Conservation (phyloP, 108 stramenopile genomes). For the Conticribra weissflogii region DNA sequence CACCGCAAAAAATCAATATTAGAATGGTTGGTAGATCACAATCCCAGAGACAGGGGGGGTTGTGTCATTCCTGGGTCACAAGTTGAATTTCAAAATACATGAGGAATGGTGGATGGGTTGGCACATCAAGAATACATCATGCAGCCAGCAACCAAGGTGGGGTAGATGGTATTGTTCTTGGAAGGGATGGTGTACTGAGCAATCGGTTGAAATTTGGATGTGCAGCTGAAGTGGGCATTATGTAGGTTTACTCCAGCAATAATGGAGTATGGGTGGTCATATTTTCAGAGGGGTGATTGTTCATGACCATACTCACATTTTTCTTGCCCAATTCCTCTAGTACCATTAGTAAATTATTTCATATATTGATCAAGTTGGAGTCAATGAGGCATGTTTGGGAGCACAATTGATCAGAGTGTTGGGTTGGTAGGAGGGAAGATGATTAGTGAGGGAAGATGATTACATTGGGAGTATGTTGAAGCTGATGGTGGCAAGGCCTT, state of each 20-base stretch:
- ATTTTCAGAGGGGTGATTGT: slow-evolving; percentile 76
- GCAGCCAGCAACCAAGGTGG: slow-evolving; percentile 89
- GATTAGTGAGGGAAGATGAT: no score
- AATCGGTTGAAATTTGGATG: slow-evolving; percentile 70
- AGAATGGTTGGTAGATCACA: slow-evolving; percentile 87
- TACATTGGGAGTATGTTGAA: slow-evolving; percentile 7
- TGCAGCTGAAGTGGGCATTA: slow-evolving; percentile 75
- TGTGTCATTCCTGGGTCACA: slow-evolving; percentile 94
- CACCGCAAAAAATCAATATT: no score
- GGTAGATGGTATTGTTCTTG: slow-evolving; percentile 89
- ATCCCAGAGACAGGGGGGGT: slow-evolving; percentile 86
- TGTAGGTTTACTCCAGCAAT: slow-evolving; percentile 88
- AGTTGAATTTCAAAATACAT: slow-evolving; percentile 89
- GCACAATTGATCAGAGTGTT: slow-evolving; percentile 7
- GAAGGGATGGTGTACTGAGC: slow-evolving; percentile 94
- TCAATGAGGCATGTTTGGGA: slow-evolving; percentile 13
- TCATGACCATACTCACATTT: slow-evolving; percentile 3
- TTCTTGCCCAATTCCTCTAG: slow-evolving; percentile 14
- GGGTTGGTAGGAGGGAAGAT: slow-evolving; percentile 5
- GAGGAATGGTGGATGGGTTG: slow-evolving; percentile 84
- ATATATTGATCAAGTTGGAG: slow-evolving; percentile 1
- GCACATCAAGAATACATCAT: slow-evolving; percentile 72
- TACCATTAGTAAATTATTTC: slow-evolving; percentile 5
- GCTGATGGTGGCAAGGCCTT: slow-evolving; percentile 12
- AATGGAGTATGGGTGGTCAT: slow-evolving; percentile 83